Conservation (phyloP, 768 basidiomycete genomes). For the Mycena latifolia region DNA sequence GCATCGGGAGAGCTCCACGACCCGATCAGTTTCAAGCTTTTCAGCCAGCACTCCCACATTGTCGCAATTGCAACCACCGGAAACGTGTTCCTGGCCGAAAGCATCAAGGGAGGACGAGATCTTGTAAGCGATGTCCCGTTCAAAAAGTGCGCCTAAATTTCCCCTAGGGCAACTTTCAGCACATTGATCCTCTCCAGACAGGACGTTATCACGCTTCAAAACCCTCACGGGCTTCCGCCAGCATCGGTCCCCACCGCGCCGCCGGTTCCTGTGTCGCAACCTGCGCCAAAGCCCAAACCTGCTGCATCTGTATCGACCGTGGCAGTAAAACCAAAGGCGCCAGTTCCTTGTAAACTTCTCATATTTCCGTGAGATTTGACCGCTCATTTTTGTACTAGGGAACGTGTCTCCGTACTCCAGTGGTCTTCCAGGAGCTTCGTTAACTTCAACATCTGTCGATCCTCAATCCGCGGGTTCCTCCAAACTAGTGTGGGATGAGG, state of each 20-base stretch:
- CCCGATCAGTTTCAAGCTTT: slow-evolving; percentile 97
- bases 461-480: slow-evolving; percentile 72
- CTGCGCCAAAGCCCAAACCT: slow-evolving; percentile 47
- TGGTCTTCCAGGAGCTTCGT: slow-evolving; percentile 90
- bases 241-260: slow-evolving; percentile 56
- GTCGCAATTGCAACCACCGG: slow-evolving; percentile 91
- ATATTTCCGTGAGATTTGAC: background rate
- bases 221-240: slow-evolving; percentile 83
- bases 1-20: slow-evolving; percentile 91
- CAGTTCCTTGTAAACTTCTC: slow-evolving; percentile 72
- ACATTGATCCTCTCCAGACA: slow-evolving; percentile 57
- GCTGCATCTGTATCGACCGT: slow-evolving; percentile 48
- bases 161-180: background rate
- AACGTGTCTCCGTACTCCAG: slow-evolving; percentile 93
- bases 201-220: slow-evolving; percentile 95
- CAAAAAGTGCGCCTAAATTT: slow-evolving; percentile 69
- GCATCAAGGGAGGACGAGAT: slow-evolving; percentile 87
- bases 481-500: slow-evolving; percentile 95
- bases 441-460: slow-evolving; percentile 94
- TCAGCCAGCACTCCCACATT: slow-evolving; percentile 96
- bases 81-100: slow-evolving; percentile 94
- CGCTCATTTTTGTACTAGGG: slow-evolving; percentile 60
- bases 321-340: slow-evolving; percentile 63
- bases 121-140: slow-evolving; percentile 88
- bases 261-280: slow-evolving; percentile 48